Evolutionary conservation across 805 yeast genomes (phyloP).

Genomic region (Jamesozyma hellenica): DNA sequence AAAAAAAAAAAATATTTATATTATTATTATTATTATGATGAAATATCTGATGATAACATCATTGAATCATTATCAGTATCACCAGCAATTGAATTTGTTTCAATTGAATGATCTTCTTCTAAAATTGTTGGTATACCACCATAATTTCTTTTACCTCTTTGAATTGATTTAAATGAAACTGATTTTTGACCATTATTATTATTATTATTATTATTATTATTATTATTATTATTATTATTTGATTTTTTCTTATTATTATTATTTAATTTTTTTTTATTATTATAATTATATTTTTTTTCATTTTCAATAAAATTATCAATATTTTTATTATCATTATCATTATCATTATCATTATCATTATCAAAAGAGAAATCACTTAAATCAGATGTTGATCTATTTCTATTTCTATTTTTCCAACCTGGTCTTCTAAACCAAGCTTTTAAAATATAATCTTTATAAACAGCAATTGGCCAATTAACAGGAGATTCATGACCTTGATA

Average conservation of each 20-base stretch:
- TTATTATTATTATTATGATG: conserved; percentile 3
- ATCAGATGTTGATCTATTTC: conserved; percentile 20
- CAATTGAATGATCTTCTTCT: conserved; percentile 22
- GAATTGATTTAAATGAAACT: conserved; percentile 26
- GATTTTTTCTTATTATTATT: conserved; percentile 5
- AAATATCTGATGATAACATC: conserved; percentile 7
- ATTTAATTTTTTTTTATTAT: conserved; percentile 2
- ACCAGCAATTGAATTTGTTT: conserved; percentile 18
- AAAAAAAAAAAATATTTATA: background rate
- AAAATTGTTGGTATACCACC: conserved; percentile 27
- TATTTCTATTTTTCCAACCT: conserved; percentile 21
- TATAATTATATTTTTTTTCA: conserved; percentile 9
- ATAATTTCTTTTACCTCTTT: conserved; percentile 15
- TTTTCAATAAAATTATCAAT: background rate
- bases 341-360: conserved; percentile 10
- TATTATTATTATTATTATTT: conserved; percentile 8
- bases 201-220: conserved; percentile 5
- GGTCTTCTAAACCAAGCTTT: conserved; percentile 26
- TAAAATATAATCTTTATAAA: conserved; percentile 8
- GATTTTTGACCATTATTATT: conserved; percentile 16
- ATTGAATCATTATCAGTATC: conserved; percentile 8
- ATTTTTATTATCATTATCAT: background rate
- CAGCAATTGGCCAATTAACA: conserved; percentile 34
- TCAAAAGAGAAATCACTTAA: conserved; percentile 23
- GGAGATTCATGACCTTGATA: conserved; percentile 46